Evolutionary conservation across 2,329 filamentous ascomycete genomes (phyloP).

Genomic region (Colletotrichum magnum): DNA sequence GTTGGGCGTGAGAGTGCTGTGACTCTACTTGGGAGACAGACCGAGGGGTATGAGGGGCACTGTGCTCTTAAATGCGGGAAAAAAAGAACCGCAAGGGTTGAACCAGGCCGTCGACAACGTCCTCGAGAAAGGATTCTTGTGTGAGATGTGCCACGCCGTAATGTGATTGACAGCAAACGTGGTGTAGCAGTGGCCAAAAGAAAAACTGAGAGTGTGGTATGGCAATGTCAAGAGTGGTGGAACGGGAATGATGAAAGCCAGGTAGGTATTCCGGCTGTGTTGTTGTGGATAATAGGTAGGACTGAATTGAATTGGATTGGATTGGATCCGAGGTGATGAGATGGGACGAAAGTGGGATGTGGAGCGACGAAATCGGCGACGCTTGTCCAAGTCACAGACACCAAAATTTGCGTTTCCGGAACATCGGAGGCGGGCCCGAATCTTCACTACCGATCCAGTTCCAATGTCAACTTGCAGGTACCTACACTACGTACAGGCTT

Average conservation of each 20-base stretch:
- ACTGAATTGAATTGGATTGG: constrained; percentile 27
- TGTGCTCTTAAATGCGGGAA: constrained; percentile 26
- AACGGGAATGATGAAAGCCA: constrained; percentile 7
- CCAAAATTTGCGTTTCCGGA: constrained; percentile 38
- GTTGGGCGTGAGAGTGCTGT: constrained; percentile 14
- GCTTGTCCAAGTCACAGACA: constrained; percentile 32
- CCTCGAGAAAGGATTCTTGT: constrained; percentile 1
- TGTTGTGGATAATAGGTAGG: constrained; percentile 9
- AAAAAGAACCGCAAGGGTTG: constrained; percentile 32
- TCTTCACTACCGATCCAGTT: constrained; percentile 26
- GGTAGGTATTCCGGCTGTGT: constrained; percentile 8
- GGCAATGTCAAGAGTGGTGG: constrained; percentile 18
- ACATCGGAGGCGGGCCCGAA: constrained; percentile 37
- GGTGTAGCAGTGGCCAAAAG: not conserved
- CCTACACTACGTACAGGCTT: too few relatives aligned
- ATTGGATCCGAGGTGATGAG: constrained; percentile 21
- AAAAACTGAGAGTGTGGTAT: constrained; percentile 13
- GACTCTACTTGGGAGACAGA: constrained; percentile 22
- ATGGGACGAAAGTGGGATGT: constrained; percentile 40
- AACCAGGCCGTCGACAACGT: constrained; percentile 25
- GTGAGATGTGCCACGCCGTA: constrained; percentile 1
- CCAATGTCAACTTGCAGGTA: constrained; percentile 2
- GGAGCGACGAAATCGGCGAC: constrained; percentile 41
- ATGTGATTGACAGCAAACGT: not conserved
- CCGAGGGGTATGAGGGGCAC: constrained; percentile 31